Evolutionary conservation across 768 basidiomycete genomes (phyloP), one percentile per base, ranked within the genome.

Genomic region (Russula griseocarnosa): DNA sequence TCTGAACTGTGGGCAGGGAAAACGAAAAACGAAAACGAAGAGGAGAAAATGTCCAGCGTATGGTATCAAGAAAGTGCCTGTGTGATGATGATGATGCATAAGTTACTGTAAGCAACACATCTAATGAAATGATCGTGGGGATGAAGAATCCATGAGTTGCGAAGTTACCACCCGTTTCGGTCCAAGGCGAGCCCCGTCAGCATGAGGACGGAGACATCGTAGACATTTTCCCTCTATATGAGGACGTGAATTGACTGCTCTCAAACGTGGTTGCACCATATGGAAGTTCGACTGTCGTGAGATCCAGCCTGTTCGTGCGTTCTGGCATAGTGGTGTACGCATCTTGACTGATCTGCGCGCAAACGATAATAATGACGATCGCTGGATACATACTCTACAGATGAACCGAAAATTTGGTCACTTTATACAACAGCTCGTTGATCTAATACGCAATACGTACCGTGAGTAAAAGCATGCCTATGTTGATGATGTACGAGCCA

Each of bases 331-430:
- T 52, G 24, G 7, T 28, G 20, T 61, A 57, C 16, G 49, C 55
- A 3, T 65, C 64, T 22, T 38, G 58, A 24, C 60, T 42, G 3
- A 53, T 65, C 50, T 61, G 64, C 55, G 24, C 36, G 26, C 59
- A 65, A 22, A 61, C 64, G 16, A 65, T 61, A 42, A 61, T 52
- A 8, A 61, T 44, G 42, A 65, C 52, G 55, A 61, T 14, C 26
- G 60, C 60, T 3, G 64, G 64, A n/a, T 65, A 65, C 64, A 56
- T 65, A 22, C 64, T 61, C 64, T 63, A 18, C 14, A 53, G 26
- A 30, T 36, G 18, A n/a, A 40, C 11, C n/a, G n/a, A 52, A 30
- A 28, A 32, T 40, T 11, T 2, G 22, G 42, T 54, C 26, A 53
- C n/a, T 34, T 34, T 50, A 40, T 24, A 53, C 51, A 30, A 30